These are phyloP conservation scores for Cryomyces antarcticus DNA, from an alignment of 495 filamentous ascomycete genomes.

Conservation along the genomic window DNA sequence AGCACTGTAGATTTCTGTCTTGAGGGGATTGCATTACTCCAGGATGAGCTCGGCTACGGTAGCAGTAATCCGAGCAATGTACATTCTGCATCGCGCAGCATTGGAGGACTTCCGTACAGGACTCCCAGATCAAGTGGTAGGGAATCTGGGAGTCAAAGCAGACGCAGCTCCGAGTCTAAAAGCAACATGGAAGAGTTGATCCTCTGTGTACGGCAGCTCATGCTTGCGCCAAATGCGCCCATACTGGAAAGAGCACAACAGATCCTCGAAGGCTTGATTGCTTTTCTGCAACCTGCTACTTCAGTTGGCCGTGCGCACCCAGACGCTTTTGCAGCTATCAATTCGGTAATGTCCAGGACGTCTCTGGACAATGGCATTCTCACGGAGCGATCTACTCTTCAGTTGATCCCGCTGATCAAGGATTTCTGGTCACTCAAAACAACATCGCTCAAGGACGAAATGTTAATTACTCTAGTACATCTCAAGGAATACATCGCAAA, in stretches of 20 bases:
- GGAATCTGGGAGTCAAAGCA: not conserved
- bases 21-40: slow-evolving; percentile 18
- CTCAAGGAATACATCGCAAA: slow-evolving; percentile 29
- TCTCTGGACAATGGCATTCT: slow-evolving; percentile 47
- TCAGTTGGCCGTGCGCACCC: slow-evolving; percentile 43
- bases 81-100: not conserved
- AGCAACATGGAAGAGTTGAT: slow-evolving; percentile 35
- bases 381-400: slow-evolving; percentile 31
- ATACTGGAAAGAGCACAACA: slow-evolving; percentile 34
- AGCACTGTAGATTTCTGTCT: slow-evolving; percentile 47
- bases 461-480: slow-evolving; percentile 45
- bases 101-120: not conserved
- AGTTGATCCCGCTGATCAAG: slow-evolving; percentile 48
- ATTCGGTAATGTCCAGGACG: slow-evolving; percentile 41
- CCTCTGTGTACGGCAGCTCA: slow-evolving; percentile 43
- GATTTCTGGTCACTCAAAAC: slow-evolving; percentile 54
- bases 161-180: not conserved
- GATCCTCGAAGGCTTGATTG: slow-evolving; percentile 35
- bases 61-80: not conserved
- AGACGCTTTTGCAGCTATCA: slow-evolving; percentile 53
- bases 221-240: slow-evolving; percentile 49
- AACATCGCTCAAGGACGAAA: slow-evolving; percentile 41
- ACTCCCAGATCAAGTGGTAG: not conserved
- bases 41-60: not conserved
- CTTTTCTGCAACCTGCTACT: slow-evolving; percentile 39